A percentile compares a stretch with the other conserved stretches of the same genome.
These are phyloP conservation scores for Malus orientalis DNA, from an alignment of 306 rosid species.

Conservation along the genomic window DNA sequence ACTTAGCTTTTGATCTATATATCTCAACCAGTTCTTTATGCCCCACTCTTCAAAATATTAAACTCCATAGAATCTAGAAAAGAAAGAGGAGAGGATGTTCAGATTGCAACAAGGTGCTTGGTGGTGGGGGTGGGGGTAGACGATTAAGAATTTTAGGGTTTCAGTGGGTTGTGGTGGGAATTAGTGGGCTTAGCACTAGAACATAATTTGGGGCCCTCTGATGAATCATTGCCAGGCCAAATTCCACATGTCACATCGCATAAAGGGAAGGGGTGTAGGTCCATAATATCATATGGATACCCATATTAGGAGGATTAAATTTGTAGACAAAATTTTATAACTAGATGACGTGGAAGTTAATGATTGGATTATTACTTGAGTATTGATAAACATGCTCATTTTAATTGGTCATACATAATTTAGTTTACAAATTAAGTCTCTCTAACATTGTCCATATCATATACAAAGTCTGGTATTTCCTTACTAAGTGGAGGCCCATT, in stretches of 20 bases:
- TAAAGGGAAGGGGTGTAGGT: constrained; percentile 8
- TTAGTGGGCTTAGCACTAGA: constrained; percentile 57
- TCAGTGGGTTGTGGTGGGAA: constrained; percentile 34
- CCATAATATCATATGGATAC: neutral
- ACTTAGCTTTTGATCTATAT: neutral
- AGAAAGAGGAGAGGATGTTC: neutral
- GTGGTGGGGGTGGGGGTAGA: neutral
- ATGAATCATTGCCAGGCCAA: constrained; percentile 44
- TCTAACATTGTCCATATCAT: neutral
- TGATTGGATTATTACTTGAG: too few species aligned
- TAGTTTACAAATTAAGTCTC: too few species aligned
- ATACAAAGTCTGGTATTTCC: constrained; percentile 26
- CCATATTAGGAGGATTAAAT: too few species aligned
- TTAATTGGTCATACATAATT: too few species aligned
- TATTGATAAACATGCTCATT: too few species aligned
- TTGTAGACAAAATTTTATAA: too few species aligned
- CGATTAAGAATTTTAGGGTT: neutral
- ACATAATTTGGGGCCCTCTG: constrained; percentile 41
- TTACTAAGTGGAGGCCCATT: constrained; percentile 14
- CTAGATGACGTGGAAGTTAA: too few species aligned
- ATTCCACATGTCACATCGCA: constrained; percentile 30
- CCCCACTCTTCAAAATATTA: neutral
- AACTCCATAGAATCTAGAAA: constrained; percentile 16
- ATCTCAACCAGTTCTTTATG: neutral
- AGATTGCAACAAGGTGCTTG: constrained; percentile 5